Percentiles rank a stretch among this genome's conserved stretches.
phyloP scores from a whole-genome alignment of 2,329 filamentous ascomycete genomes.

The Apiospora rasikravindrae region DNA sequence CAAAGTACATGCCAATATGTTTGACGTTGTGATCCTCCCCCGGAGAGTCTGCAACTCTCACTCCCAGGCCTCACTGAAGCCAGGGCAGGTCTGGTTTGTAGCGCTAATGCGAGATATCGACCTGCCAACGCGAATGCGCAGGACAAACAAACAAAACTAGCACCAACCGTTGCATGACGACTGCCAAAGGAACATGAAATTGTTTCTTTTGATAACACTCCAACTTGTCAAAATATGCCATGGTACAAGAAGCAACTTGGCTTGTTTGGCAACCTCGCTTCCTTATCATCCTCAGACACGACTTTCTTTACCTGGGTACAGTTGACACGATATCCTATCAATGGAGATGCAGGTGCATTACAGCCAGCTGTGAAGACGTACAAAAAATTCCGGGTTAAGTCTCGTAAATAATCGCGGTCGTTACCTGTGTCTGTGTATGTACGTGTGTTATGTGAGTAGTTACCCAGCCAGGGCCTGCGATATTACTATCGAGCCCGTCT shows the following conservation, averaged over 20 bases:
- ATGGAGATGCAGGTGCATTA: not conserved
- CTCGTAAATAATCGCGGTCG: not conserved
- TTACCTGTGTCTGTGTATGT: not conserved
- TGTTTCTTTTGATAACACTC: slow-evolving; percentile 5
- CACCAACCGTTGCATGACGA: not conserved
- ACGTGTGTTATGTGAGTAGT: not conserved
- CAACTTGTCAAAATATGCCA: slow-evolving; percentile 3
- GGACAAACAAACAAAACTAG: not conserved
- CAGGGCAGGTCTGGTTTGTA: not conserved
- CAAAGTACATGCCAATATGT: not conserved
- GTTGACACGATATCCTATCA: not conserved
- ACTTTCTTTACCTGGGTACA: not conserved
- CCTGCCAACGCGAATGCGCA: not conserved
- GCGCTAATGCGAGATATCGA: not conserved
- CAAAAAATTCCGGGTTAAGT: not conserved
- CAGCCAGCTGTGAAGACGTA: not conserved
- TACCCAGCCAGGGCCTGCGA: not conserved
- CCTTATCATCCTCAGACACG: not conserved
- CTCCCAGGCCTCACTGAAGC: not conserved
- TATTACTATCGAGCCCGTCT: not conserved
- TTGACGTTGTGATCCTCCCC: not conserved
- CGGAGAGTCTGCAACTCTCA: not conserved
- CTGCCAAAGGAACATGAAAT: not conserved
- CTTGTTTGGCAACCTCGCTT: not conserved
- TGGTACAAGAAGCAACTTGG: not conserved